These are phyloP conservation scores for Mycena filopes DNA, from an alignment of 768 basidiomycete species.

Conservation along the genomic window DNA sequence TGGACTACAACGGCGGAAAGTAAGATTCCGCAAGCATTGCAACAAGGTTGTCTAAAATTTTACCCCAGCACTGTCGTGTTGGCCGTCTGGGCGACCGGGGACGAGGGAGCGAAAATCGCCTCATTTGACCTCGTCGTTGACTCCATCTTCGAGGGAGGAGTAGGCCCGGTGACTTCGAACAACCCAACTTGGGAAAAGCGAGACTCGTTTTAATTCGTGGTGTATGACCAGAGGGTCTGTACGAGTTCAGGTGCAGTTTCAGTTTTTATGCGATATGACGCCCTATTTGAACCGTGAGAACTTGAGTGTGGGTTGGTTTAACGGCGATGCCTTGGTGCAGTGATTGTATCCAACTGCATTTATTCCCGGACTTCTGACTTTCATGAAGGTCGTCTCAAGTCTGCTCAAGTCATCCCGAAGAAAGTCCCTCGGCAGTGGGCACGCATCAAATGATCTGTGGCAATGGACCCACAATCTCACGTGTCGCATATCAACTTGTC, in stretches of 20 bases:
- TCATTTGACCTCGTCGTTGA: constrained; percentile 23
- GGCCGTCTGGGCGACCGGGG: constrained; percentile 25
- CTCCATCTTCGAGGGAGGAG: constrained; percentile 19
- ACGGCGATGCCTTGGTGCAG: no score
- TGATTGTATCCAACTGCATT: no score
- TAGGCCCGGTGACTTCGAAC: constrained; percentile 12
- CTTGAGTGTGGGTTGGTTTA: no score
- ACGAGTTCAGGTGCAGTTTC: not conserved
- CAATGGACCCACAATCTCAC: no score
- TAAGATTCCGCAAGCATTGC: constrained; percentile 35
- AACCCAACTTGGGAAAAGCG: constrained; percentile 19
- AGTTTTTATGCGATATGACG: no score
- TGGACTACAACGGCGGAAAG: constrained; percentile 65
- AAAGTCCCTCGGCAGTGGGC: no score
- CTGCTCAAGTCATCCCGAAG: no score
- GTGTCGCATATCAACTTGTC: no score
- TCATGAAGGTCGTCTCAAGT: no score
- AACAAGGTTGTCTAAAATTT: not conserved
- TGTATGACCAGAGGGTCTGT: not conserved
- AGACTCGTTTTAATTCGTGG: constrained; percentile 23
- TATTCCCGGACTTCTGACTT: no score
- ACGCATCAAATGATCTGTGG: no score
- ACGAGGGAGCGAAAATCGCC: constrained; percentile 17
- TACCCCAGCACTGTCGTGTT: constrained; percentile 30
- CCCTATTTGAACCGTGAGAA: no score